A percentile compares a stretch with the other conserved stretches of the same genome.
Evolutionary conservation across 371 early-diverging fungal genomes (phyloP).

Genomic region (Batrachochytrium dendrobatidis): DNA sequence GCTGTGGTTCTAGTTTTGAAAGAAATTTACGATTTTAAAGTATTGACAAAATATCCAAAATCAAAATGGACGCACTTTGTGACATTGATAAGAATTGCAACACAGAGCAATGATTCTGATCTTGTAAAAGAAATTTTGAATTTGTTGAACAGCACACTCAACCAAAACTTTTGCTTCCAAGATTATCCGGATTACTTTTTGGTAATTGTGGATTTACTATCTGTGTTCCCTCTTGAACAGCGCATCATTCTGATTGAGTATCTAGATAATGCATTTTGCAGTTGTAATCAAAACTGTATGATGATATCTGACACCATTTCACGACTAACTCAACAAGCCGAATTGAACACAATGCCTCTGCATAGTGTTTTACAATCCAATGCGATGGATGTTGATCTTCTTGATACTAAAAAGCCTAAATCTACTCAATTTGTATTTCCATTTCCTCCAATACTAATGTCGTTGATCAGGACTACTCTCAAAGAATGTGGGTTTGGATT

Average conservation of each 20-base stretch:
- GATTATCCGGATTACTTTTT: not conserved
- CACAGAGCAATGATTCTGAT: not conserved
- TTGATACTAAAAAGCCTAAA: not conserved
- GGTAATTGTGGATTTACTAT: not conserved
- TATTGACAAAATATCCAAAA: conserved; percentile 1
- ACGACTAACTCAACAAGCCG: not conserved
- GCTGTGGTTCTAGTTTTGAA: conserved; percentile 20
- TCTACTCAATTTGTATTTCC: not conserved
- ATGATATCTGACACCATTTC: conserved; percentile 2
- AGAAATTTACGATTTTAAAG: conserved; percentile 53
- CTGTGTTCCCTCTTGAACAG: not conserved
- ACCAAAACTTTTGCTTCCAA: not conserved
- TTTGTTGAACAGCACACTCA: not conserved
- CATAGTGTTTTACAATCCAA: not conserved
- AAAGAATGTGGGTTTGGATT: no score
- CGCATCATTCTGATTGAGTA: not conserved
- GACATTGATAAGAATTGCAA: not conserved
- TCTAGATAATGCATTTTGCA: not conserved
- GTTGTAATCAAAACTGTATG: not conserved
- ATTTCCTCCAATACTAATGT: not conserved
- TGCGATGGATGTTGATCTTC: conserved; percentile 1
- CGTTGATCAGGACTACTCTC: no score
- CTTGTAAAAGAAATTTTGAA: not conserved
- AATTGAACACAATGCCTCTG: not conserved
- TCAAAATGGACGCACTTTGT: not conserved